Percentiles rank a stretch among this genome's conserved stretches.
Conservation (phyloP, 2,329 filamentous ascomycete species). For the Phialophora tarda region DNA sequence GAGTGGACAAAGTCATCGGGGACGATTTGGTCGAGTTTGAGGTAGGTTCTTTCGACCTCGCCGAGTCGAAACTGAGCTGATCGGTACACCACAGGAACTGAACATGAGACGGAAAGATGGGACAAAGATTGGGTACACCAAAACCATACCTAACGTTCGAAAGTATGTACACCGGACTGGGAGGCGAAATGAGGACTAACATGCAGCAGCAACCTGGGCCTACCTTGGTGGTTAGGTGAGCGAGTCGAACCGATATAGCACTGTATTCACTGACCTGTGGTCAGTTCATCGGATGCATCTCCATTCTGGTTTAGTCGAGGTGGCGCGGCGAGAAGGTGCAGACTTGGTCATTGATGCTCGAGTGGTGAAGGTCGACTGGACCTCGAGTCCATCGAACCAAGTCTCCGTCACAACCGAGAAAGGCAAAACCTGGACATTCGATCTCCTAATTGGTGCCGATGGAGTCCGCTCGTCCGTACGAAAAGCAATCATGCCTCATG, state of each 20-base stretch:
- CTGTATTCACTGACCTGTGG: neutral
- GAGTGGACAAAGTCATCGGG: slow-evolving; percentile 49
- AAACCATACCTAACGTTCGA: slow-evolving; percentile 38
- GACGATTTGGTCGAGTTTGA: slow-evolving; percentile 49
- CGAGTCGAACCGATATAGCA: slow-evolving; percentile 25
- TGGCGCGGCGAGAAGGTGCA: slow-evolving; percentile 49
- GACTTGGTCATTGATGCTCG: slow-evolving; percentile 47
- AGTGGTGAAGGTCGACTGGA: slow-evolving; percentile 45
- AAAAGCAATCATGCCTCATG: slow-evolving; percentile 49
- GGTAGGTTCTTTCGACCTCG: neutral
- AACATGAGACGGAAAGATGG: slow-evolving; percentile 46
- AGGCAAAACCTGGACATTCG: slow-evolving; percentile 42
- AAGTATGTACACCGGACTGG: slow-evolving; percentile 14
- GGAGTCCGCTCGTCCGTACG: slow-evolving; percentile 51
- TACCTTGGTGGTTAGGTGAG: slow-evolving; percentile 42
- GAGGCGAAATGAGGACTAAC: slow-evolving; percentile 7
- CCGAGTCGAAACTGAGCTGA: neutral
- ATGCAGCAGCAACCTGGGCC: slow-evolving; percentile 23
- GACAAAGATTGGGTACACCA: slow-evolving; percentile 47
- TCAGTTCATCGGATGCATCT: slow-evolving; percentile 57
- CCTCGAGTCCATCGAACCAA: slow-evolving; percentile 16
- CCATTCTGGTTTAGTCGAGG: slow-evolving; percentile 51
- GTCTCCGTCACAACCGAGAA: slow-evolving; percentile 32
- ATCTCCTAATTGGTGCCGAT: slow-evolving; percentile 51
- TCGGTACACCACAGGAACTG: slow-evolving; percentile 40